phyloP scores from a whole-genome alignment of 225 moss, liverwort and hornwort genomes.

The Thuidium tamariscinum region DNA sequence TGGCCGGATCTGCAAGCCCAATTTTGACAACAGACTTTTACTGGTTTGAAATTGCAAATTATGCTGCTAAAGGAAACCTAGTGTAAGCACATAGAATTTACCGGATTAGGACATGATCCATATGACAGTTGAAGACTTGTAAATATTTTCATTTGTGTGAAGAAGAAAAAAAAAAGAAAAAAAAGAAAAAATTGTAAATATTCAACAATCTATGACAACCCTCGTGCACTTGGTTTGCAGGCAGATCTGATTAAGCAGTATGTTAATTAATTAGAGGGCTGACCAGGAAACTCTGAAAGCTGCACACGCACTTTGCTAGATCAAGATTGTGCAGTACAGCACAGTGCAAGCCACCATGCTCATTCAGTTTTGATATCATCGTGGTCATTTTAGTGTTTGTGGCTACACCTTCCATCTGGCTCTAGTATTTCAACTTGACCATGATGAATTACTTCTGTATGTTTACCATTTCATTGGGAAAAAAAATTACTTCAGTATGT shows the following conservation, averaged over 20 bases:
- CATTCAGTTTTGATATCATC: too few relatives aligned
- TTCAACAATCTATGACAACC: background rate
- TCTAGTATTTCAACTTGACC: background rate
- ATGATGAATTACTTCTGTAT: background rate
- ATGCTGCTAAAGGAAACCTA: background rate
- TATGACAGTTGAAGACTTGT: background rate
- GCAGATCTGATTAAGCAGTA: background rate
- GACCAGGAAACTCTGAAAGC: background rate
- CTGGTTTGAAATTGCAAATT: background rate
- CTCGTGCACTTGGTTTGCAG: background rate
- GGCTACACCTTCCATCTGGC: background rate
- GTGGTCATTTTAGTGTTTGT: too few relatives aligned
- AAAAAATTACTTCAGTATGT: background rate
- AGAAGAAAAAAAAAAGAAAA: too few relatives aligned
- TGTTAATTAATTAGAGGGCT: background rate
- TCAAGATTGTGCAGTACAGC: background rate
- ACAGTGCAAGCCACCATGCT: too few relatives aligned
- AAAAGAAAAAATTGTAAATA: too few relatives aligned
- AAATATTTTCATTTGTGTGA: too few relatives aligned
- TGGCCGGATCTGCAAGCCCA: too few relatives aligned
- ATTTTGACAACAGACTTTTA: too few relatives aligned
- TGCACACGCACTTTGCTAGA: background rate
- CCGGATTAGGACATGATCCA: background rate
- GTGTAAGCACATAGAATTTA: too few relatives aligned
- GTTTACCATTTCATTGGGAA: too few relatives aligned